A percentile compares a stretch with the other conserved stretches of the same genome.
Conservation (phyloP, 208 protist genomes). For the Endotrypanum monterogeii region DNA sequence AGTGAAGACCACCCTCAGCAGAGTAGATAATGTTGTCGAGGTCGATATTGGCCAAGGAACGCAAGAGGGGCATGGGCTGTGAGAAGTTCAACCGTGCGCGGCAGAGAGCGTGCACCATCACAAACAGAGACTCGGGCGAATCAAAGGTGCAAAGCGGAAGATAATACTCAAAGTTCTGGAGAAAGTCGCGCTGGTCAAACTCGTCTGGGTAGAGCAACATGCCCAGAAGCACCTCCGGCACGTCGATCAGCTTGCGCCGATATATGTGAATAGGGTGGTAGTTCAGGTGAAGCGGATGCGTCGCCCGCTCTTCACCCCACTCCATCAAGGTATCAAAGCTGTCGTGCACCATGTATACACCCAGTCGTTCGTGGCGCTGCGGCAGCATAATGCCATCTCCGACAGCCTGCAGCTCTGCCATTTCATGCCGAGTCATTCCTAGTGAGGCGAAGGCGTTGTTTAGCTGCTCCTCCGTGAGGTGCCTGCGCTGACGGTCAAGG, state of each 20-base stretch:
- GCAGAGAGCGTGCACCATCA: slow-evolving; percentile 76
- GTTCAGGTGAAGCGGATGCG: slow-evolving; percentile 87
- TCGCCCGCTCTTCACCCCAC: slow-evolving; percentile 64
- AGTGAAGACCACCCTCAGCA: slow-evolving; percentile 87
- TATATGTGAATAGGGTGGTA: slow-evolving; percentile 92
- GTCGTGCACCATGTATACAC: slow-evolving; percentile 89
- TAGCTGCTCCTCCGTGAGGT: slow-evolving; percentile 54
- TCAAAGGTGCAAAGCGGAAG: slow-evolving; percentile 84
- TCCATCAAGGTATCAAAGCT: slow-evolving; percentile 79
- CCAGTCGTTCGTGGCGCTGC: slow-evolving; percentile 58
- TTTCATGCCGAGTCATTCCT: slow-evolving; percentile 63
- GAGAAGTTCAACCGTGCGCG: slow-evolving; percentile 59
- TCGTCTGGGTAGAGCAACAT: slow-evolving; percentile 80
- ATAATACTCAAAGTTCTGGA: slow-evolving; percentile 82
- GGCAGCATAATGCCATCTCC: slow-evolving; percentile 60
- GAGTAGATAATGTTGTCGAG: slow-evolving; percentile 89
- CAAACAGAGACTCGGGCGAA: slow-evolving; percentile 74
- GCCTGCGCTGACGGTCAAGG: slow-evolving; percentile 44
- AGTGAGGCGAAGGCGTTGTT: slow-evolving; percentile 56
- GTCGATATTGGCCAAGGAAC: slow-evolving; percentile 77
- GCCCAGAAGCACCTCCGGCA: slow-evolving; percentile 87
- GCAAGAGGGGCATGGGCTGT: slow-evolving; percentile 74
- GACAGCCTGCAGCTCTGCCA: slow-evolving; percentile 54
- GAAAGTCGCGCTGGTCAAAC: slow-evolving; percentile 79
- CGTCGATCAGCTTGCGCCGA: slow-evolving; percentile 82